Base-by-base conservation (phyloP, 1,284 basidiomycete genomes). In the Apiotrichum brassicae region DNA sequence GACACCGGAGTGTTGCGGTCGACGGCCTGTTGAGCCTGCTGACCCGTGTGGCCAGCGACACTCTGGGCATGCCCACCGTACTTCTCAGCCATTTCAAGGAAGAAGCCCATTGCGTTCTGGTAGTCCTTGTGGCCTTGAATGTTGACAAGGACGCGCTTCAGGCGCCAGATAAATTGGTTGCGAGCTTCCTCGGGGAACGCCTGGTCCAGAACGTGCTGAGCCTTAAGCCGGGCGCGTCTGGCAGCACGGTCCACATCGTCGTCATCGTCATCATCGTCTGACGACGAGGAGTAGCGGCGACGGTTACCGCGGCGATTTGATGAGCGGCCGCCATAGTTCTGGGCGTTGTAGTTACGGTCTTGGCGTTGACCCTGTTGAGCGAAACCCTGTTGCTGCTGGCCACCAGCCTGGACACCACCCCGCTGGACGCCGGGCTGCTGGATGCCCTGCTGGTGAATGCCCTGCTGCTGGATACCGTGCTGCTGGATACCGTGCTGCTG, bases 101-200 rank as follows among this genome's bases (percentile, higher is more conserved):
- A 76, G 86, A 87, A 92, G 18, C 74, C 75, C 58, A 92, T 80
- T 32, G 85, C 82, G 48, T 82, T 83, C 63, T 92, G 87, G 74
- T 95, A 97, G 66, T 94, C 87, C 52, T 84, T 80, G 75, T 94
- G 89, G 66, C 85, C 83, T 76, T 97, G 93, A 73, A 88, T 91
- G 73, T 97, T 93, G 54, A 65, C 26, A 55, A 95, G 81, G 35
- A 90, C 86, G 84, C 87, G 67, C 63, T 64, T 74, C 43, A 71
- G 48, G 58, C 68, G 57, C 64, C 56, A 62, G 51, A 71, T 67
- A 64, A 72, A 70, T 51, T 64, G 54, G 49, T 92, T 85, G 20
- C 88, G 79, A 26, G 89, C 78, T 74, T 91, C 88, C 66, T 87
- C 78, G 11, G 89, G 89, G 79, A 94, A 91, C 68, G 85, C 86